Evolutionary conservation across 1,139 yeast genomes (phyloP), one percentile per base, ranked within the genome.

Genomic region (Candida frijolesensis): DNA sequence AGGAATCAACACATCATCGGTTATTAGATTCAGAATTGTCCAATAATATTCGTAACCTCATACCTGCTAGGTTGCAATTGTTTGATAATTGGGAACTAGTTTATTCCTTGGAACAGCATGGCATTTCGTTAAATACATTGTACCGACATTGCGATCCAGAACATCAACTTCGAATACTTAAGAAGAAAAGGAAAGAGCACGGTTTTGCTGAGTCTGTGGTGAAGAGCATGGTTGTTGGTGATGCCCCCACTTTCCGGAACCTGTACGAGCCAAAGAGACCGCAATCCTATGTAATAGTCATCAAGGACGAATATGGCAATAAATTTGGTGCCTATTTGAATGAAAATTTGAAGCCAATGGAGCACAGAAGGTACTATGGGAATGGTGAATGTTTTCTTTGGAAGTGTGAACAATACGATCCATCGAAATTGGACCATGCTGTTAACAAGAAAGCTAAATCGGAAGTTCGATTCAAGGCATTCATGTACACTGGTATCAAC

Each of bases 361-460:
- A 86, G 45, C 84, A 83, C 46, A 80, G 81, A 61, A 76, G 91
- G 51, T 94, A 85, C 68, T 88, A 85, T 60, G 99, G 99, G 1
- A 92, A 91, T 66, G 97, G 98, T 1, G 97, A 94, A 66, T 90
- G 98, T 62, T 91, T 92, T 60, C 75, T 94, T 34, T 94, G 97
- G 97, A 89, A 87, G 60, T 64, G 78, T 35, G 87, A 83, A 53
- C 64, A 60, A 38, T 73, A 54, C 12, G 61, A 61, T 42, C 64
- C 63, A 18, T 49, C 54, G 18, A 57, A 58, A 41, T 49, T 62
- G 27, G 48, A 49, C 42, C 61, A 63, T 49, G 39, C 44, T 16
- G 29, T 34, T 32, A 45, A 39, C 37, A 42, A 52, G 12, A 27
- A 45, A 29, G 34, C 48, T 30, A 52, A 49, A 16, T 34, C 46